phyloP scores from a whole-genome alignment of 176 grass and related monocot genomes.

The Musa schizocarpa region DNA sequence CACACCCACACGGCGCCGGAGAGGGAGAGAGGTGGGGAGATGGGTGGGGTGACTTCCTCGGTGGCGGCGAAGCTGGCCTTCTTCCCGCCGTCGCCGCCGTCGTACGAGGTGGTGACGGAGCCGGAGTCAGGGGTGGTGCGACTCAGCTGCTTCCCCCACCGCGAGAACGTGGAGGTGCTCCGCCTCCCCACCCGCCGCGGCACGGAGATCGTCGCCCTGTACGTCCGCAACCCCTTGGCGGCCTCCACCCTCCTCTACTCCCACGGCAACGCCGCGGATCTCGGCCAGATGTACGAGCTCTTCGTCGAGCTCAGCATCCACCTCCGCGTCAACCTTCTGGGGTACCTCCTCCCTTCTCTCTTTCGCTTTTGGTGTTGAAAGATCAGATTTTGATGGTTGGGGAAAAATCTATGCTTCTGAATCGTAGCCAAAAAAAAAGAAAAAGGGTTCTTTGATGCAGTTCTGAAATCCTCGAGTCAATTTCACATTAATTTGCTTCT shows the following conservation, averaged over 20 bases:
- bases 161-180: slow-evolving; percentile 84
- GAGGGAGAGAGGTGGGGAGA: slow-evolving; percentile 7
- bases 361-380: not conserved
- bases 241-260: slow-evolving; percentile 73
- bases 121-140: slow-evolving; percentile 40
- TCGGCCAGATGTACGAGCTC: slow-evolving; percentile 86
- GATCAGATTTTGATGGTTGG: not conserved
- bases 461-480: not conserved
- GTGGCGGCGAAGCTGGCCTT: slow-evolving; percentile 94
- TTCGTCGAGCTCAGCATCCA: slow-evolving; percentile 84
- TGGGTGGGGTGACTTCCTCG: slow-evolving; percentile 91
- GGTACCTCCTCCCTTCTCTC: slow-evolving; percentile 20
- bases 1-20: not conserved
- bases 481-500: not conserved
- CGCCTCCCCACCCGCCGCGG: slow-evolving; percentile 49
- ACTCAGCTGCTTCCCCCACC: slow-evolving; percentile 52
- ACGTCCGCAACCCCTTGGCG: slow-evolving; percentile 70
- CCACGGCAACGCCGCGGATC: slow-evolving; percentile 87
- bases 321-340: slow-evolving; percentile 78
- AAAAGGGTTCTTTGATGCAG: not conserved
- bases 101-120: slow-evolving; percentile 65
- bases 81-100: slow-evolving; percentile 81
- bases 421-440: not conserved
- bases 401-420: not conserved
- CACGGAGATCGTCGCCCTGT: slow-evolving; percentile 53